phyloP scores from a whole-genome alignment of 1,139 yeast species.

The Hemisphaericaspora lyxosophila region DNA sequence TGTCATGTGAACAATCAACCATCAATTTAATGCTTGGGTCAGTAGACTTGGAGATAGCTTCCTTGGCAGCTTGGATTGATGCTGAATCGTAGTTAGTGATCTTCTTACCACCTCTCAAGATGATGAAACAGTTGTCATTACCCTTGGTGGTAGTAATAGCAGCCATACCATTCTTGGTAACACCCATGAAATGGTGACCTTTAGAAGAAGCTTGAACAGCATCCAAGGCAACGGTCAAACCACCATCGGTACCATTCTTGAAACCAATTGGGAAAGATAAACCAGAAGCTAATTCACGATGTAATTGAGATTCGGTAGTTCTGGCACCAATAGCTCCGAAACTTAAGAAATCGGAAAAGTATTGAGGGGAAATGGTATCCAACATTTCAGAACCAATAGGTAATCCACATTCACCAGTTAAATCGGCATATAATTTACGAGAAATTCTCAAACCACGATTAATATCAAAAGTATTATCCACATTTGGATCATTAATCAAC shows the following conservation, averaged over 20 bases:
- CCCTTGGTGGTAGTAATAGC: constrained; percentile 96
- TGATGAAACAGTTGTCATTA: constrained; percentile 85
- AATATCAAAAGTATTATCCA: constrained; percentile 90
- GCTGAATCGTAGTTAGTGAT: constrained; percentile 87
- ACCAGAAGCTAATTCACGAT: constrained; percentile 94
- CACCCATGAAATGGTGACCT: constrained; percentile 92
- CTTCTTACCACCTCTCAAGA: constrained; percentile 91
- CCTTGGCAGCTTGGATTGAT: constrained; percentile 68
- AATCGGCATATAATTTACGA: constrained; percentile 78
- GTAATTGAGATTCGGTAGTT: constrained; percentile 95
- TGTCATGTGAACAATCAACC: constrained; percentile 98
- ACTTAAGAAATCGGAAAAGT: constrained; percentile 82
- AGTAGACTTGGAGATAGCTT: constrained; percentile 58
- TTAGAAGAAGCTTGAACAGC: constrained; percentile 91
- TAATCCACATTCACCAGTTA: constrained; percentile 58
- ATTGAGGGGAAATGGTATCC: constrained; percentile 95
- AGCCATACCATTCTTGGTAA: constrained; percentile 84
- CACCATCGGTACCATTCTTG: constrained; percentile 96
- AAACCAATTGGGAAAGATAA: constrained; percentile 95
- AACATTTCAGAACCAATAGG: constrained; percentile 98
- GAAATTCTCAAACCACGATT: constrained; percentile 91
- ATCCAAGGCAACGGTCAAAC: constrained; percentile 86
- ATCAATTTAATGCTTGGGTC: constrained; percentile 69
- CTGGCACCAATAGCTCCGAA: constrained; percentile 98
- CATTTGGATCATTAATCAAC: constrained; percentile 93